phyloP scores from a whole-genome alignment of 352 stramenopile genomes.

The Pythium myriotylum region DNA sequence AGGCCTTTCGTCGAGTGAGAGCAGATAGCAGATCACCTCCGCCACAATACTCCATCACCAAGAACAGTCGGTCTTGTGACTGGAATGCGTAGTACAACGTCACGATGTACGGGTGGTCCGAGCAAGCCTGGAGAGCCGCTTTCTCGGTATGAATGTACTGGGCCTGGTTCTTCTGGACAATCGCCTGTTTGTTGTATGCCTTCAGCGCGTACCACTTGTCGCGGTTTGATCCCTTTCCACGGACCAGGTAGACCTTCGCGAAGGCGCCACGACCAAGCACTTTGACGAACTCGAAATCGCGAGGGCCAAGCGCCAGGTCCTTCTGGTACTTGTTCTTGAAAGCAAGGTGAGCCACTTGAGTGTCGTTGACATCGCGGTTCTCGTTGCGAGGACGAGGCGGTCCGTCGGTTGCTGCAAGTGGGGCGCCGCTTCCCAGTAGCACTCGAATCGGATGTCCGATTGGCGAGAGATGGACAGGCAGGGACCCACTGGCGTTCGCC shows the following conservation, averaged over 20 bases:
- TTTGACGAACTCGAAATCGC: slow-evolving; percentile 89
- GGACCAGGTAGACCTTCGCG: slow-evolving; percentile 85
- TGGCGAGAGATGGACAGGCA: slow-evolving; percentile 83
- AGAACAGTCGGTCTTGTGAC: slow-evolving; percentile 78
- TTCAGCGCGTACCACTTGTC: slow-evolving; percentile 88
- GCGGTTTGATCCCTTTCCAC: slow-evolving; percentile 82
- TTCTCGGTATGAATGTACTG: slow-evolving; percentile 90
- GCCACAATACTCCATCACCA: slow-evolving; percentile 89
- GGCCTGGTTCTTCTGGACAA: slow-evolving; percentile 88
- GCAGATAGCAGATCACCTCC: slow-evolving; percentile 79
- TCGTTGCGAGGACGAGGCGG: slow-evolving; percentile 63
- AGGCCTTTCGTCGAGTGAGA: slow-evolving; percentile 76
- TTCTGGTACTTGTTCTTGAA: slow-evolving; percentile 93
- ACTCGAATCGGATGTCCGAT: slow-evolving; percentile 87
- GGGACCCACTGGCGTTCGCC: slow-evolving; percentile 75
- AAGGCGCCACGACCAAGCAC: slow-evolving; percentile 82
- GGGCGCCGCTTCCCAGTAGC: slow-evolving; percentile 69
- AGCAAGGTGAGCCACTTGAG: slow-evolving; percentile 77
- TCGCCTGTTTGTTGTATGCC: slow-evolving; percentile 88
- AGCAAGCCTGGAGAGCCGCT: slow-evolving; percentile 76
- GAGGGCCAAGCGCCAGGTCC: slow-evolving; percentile 75
- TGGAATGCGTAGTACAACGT: slow-evolving; percentile 87
- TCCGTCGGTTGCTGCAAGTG: slow-evolving; percentile 69
- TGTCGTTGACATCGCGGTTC: slow-evolving; percentile 57
- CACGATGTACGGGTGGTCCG: slow-evolving; percentile 88